Base-by-base conservation (phyloP, 805 yeast species). In the Monosporozyma aerobia region DNA sequence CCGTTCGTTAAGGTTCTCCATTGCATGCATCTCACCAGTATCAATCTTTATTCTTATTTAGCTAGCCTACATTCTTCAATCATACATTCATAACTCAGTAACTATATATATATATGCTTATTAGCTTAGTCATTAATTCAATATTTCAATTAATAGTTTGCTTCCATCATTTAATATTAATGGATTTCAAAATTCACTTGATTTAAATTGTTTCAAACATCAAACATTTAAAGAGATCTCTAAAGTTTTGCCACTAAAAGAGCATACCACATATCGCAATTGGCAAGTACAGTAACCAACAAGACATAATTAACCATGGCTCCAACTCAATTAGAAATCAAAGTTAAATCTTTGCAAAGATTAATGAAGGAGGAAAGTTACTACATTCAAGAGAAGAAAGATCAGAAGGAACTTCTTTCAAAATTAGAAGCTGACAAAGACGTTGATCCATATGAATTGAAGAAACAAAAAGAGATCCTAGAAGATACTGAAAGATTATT, bases 261-360 rank as follows among this genome's bases (percentile, higher is more conserved):
- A 35, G n/a, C 39, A 13, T 14, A 5, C n/a, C n/a, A 35, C 14
- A 35, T 4, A 35, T 13, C 16, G 5, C n/a, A 35, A 35, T 35
- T 13, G 8, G n/a, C 13, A 33, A 5, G 5, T 35, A 3, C 13
- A 35, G 35, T 32, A 8, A 32, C 10, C 39, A 14, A 11, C 22
- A 22, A 47, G 4, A 35, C 6, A 25, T 37, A 5, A 44, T 37
- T 11, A 22, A 8, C 9, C 40, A 85, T 85, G 86, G 75, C 88
- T 1, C 94, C 92, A 32, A 73, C 87, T 1, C 81, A 76, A 54
- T 69, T 86, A 43, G 86, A 84, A 60, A 85, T 88, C 64, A 87
- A 86, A 59, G 74, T 78, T 39, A 80, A 77, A 53, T 90, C 96
- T 1, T 72, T 88, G 49, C 75, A 77, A 54, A 75, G 95, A 56